Evolutionary conservation across 2,329 filamentous ascomycete genomes (phyloP).

Genomic region (Diaporthe ampelina): DNA sequence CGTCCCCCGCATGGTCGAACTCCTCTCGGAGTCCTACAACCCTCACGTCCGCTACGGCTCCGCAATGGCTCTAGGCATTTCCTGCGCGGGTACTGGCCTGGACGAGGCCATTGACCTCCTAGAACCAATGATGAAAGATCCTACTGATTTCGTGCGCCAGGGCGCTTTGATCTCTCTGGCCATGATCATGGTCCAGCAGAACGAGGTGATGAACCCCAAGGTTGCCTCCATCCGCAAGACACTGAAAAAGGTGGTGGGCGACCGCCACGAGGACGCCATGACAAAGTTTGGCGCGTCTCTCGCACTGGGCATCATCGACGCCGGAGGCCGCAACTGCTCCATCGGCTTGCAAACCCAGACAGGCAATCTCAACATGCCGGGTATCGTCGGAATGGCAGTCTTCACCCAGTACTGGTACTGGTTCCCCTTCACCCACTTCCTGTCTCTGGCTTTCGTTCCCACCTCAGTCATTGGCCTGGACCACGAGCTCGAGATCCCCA

Average conservation of each 20-base stretch:
- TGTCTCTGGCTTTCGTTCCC: slow-evolving; percentile 95
- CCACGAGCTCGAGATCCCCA: slow-evolving; percentile 91
- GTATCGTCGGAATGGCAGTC: slow-evolving; percentile 96
- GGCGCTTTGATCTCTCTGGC: slow-evolving; percentile 93
- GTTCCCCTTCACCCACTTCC: slow-evolving; percentile 99
- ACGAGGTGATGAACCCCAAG: slow-evolving; percentile 98
- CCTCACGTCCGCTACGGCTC: slow-evolving; percentile 98
- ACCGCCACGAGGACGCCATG: slow-evolving; percentile 99
- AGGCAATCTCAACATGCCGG: slow-evolving; percentile 98
- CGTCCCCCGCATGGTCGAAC: slow-evolving; percentile 98
- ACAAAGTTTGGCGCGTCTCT: slow-evolving; percentile 97
- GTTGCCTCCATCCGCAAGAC: slow-evolving; percentile 92
- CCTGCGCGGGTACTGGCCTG: slow-evolving; percentile 94
- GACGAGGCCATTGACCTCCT: slow-evolving; percentile 97
- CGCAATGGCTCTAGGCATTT: slow-evolving; percentile 98
- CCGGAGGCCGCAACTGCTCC: slow-evolving; percentile 97
- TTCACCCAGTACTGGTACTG: slow-evolving; percentile 99
- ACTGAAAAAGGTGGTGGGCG: slow-evolving; percentile 91
- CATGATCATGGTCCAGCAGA: slow-evolving; percentile 99
- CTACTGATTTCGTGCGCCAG: slow-evolving; percentile 97
- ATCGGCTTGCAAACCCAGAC: slow-evolving; percentile 98
- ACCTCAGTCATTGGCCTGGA: slow-evolving; percentile 96
- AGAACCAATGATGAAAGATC: slow-evolving; percentile 99
- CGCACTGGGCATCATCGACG: slow-evolving; percentile 96
- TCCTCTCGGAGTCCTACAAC: slow-evolving; percentile 98